Base-by-base conservation (phyloP, 176 grass and related monocot species). In the Oryza brachyantha region DNA sequence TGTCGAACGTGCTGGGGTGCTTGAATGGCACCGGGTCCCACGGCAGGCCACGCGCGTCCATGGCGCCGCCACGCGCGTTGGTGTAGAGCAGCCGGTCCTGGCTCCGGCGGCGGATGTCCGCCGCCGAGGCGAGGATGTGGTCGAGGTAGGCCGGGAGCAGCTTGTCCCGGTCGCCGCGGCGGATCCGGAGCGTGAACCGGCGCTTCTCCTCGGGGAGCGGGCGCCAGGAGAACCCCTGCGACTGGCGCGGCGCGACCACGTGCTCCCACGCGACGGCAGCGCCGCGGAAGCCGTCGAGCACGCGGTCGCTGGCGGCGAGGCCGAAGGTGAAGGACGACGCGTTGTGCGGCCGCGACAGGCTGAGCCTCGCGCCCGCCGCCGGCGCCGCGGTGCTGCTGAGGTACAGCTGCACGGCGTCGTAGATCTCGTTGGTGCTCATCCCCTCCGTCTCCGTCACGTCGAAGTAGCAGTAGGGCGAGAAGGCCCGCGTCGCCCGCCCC, bases 371-470 rank as follows among this genome's bases (percentile, higher is more conserved):
- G 3, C 77, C 77, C 17, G 54, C 87, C 21, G 60, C 69, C 59
- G 74, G 72, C 58, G 94, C 84, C 3, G 94, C 91, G 8, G 89
- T 79, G 76, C 85, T 74, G 63, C 91, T 97, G 17, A 97, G 94
- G 66, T 97, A 97, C 5, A 94, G 86, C 76, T 97, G 94, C 72
- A 97, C 91, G 70, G 94, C 89, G 69, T 82, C 86, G 80, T 97
- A 97, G 72, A 97, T 86, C 77, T 97, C 94, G 66, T 97, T 97
- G 68, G 77, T 94, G 94, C 88, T 88, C 38, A 97, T 90, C 21
- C 94, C 94, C n/a, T 94, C 94, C 57, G 71, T 97, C 81, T 97
- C 94, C 17, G 87, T 92, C 3, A 97, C 88, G 82, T 97, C 94
- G 76, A 97, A 97, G 79, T 97, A 97, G 84, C 85, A 83, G 68